Conservation (phyloP, 1,139 yeast species). For the Zhuliangozyma parablackwelliae region DNA sequence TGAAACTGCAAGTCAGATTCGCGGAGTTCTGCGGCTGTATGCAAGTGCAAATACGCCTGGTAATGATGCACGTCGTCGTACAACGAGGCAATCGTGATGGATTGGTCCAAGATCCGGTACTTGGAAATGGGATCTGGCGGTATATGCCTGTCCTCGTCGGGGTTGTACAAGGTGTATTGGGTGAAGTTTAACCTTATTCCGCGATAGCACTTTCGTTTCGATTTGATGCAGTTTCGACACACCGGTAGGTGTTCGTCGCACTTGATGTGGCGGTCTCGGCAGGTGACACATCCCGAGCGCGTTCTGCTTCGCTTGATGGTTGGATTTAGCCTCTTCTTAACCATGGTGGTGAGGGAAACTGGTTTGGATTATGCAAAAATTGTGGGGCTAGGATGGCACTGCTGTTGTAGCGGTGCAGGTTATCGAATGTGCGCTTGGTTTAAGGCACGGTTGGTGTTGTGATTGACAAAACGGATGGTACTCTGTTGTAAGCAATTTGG, state of each 20-base stretch:
- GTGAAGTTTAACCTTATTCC: constrained; percentile 45
- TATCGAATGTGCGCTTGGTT: no score
- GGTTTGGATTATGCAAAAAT: no score
- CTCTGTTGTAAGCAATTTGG: no score
- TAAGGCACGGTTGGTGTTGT: no score
- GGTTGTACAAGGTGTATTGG: constrained; percentile 40
- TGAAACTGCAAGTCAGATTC: constrained; percentile 32
- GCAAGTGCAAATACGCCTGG: constrained; percentile 29
- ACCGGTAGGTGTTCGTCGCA: constrained; percentile 47
- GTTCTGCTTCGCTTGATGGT: constrained; percentile 31
- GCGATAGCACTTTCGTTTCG: constrained; percentile 39
- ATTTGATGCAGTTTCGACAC: constrained; percentile 41
- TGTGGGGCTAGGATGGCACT: no score
- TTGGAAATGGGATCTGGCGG: neutral
- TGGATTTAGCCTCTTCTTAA: constrained; percentile 13
- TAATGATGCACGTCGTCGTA: constrained; percentile 33
- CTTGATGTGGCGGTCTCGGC: constrained; percentile 47
- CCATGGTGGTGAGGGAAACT: constrained; percentile 7
- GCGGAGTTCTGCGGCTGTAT: constrained; percentile 24
- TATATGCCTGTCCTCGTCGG: constrained; percentile 15
- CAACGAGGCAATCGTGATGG: constrained; percentile 38
- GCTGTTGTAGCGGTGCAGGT: no score
- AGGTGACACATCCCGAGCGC: constrained; percentile 45
- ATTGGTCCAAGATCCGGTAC: constrained; percentile 34
- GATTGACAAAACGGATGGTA: no score